phyloP scores from a whole-genome alignment of 805 yeast genomes.

The baker's yeast (Saccharomyces cerevisiae) region DNA sequence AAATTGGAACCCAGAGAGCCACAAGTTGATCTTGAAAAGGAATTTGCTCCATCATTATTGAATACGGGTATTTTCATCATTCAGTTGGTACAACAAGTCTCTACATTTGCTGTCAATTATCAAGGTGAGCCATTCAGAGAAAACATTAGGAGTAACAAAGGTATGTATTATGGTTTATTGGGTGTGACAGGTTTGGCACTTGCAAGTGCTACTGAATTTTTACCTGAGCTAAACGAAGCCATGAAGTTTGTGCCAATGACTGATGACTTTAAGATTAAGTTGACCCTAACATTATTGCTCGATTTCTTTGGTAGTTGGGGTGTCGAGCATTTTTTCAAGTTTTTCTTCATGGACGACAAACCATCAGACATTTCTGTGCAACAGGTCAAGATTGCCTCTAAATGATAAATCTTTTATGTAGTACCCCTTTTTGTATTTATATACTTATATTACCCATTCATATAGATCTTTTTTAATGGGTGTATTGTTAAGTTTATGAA shows the following conservation, averaged over 20 bases:
- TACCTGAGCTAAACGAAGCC: conserved; percentile 89
- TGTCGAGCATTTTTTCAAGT: conserved; percentile 74
- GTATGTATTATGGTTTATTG: conserved; percentile 91
- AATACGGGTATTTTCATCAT: conserved; percentile 94
- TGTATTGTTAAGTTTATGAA: background rate
- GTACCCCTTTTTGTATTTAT: background rate
- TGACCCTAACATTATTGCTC: conserved; percentile 61
- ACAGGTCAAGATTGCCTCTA: conserved; percentile 12
- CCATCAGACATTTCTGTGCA: conserved; percentile 79
- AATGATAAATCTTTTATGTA: conserved; percentile 1
- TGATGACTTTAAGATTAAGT: conserved; percentile 59
- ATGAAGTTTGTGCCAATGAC: conserved; percentile 88
- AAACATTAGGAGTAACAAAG: conserved; percentile 79
- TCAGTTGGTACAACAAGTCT: conserved; percentile 92
- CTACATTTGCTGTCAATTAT: conserved; percentile 95
- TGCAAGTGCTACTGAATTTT: conserved; percentile 86
- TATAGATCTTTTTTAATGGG: background rate
- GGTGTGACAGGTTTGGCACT: conserved; percentile 87
- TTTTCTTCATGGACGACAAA: conserved; percentile 79
- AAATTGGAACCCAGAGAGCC: conserved; percentile 88
- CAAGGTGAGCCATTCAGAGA: conserved; percentile 96
- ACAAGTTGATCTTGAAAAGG: conserved; percentile 80
- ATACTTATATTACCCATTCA: background rate
- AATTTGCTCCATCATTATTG: conserved; percentile 78
- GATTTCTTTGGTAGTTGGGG: conserved; percentile 73